phyloP scores from a whole-genome alignment of 371 early-diverging fungal species.

The Saksenaea vasiformis region DNA sequence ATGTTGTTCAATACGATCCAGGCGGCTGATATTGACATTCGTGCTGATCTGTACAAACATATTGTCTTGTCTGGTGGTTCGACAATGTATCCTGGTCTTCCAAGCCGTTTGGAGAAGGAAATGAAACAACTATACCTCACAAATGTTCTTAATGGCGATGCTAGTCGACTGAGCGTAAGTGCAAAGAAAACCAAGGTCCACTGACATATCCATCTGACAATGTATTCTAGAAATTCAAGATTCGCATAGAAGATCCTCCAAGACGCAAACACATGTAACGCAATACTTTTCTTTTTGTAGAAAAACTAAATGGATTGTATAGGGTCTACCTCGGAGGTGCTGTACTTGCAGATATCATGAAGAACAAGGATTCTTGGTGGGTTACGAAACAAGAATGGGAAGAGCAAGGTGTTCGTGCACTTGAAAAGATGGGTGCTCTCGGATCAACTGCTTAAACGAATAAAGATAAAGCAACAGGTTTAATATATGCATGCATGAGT shows the following conservation, averaged over 20 bases:
- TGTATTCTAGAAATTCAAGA: slow-evolving; percentile 85
- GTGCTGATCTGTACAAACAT: slow-evolving; percentile 93
- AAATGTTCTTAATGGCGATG: slow-evolving; percentile 85
- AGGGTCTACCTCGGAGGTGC: slow-evolving; percentile 97
- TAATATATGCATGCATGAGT: slow-evolving; percentile 6
- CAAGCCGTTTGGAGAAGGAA: slow-evolving; percentile 96
- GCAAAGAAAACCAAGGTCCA: background rate
- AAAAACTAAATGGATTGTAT: background rate
- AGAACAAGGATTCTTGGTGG: slow-evolving; percentile 91
- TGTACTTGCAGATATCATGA: slow-evolving; percentile 95
- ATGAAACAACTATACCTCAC: slow-evolving; percentile 94
- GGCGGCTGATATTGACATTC: slow-evolving; percentile 90
- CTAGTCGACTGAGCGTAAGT: slow-evolving; percentile 77
- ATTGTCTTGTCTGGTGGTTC: slow-evolving; percentile 97
- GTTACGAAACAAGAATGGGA: slow-evolving; percentile 93
- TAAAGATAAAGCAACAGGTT: slow-evolving; percentile 1
- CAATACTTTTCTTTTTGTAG: background rate
- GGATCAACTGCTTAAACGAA: slow-evolving; percentile 42
- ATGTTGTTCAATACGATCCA: slow-evolving; percentile 91
- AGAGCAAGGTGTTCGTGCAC: slow-evolving; percentile 83
- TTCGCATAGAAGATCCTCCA: slow-evolving; percentile 97
- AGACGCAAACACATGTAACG: slow-evolving; percentile 91
- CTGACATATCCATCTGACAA: background rate
- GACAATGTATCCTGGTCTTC: slow-evolving; percentile 97
- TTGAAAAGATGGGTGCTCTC: slow-evolving; percentile 71